Evolutionary conservation across 495 filamentous ascomycete genomes (phyloP).

Genomic region (Rhypophila decipiens): DNA sequence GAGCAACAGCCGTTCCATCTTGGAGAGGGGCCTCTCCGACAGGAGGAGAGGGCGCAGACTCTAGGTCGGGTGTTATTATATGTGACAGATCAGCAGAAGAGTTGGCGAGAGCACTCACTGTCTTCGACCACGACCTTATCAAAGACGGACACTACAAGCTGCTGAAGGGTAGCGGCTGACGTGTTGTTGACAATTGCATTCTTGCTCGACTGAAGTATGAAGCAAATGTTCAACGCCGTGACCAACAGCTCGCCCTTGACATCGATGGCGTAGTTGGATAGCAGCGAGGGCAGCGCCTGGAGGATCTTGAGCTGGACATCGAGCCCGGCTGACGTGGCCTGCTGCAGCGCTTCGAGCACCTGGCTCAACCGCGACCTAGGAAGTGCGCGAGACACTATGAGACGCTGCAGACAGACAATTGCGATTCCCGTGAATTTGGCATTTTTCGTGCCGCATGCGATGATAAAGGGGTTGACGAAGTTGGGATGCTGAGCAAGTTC

Average conservation of each 20-base stretch:
- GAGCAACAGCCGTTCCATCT: conserved; percentile 53
- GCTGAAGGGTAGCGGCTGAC: conserved; percentile 88
- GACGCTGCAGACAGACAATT: conserved; percentile 78
- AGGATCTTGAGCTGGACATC: conserved; percentile 96
- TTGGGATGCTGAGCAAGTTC: conserved; percentile 75
- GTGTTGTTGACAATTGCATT: conserved; percentile 89
- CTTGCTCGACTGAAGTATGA: conserved; percentile 81
- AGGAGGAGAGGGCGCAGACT: conserved; percentile 43
- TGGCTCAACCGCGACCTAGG: conserved; percentile 69
- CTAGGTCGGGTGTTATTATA: conserved; percentile 18
- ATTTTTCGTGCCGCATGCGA: conserved; percentile 86
- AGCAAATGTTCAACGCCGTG: conserved; percentile 81
- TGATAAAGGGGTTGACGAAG: conserved; percentile 86
- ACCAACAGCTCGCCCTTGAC: conserved; percentile 75
- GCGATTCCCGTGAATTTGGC: conserved; percentile 81
- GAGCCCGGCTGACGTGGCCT: conserved; percentile 66
- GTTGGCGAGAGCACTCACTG: conserved; percentile 37
- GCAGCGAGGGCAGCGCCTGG: conserved; percentile 81
- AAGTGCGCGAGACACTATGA: conserved; percentile 73
- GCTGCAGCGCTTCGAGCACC: conserved; percentile 77
- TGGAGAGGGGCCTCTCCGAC: conserved; percentile 57
- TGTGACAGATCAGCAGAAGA: too few species aligned
- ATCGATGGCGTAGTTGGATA: conserved; percentile 84
- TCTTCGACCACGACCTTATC: conserved; percentile 85
- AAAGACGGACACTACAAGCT: conserved; percentile 85